Evolutionary conservation across 2,329 filamentous ascomycete species (phyloP).

Genomic region (Clarireedia paspali): DNA sequence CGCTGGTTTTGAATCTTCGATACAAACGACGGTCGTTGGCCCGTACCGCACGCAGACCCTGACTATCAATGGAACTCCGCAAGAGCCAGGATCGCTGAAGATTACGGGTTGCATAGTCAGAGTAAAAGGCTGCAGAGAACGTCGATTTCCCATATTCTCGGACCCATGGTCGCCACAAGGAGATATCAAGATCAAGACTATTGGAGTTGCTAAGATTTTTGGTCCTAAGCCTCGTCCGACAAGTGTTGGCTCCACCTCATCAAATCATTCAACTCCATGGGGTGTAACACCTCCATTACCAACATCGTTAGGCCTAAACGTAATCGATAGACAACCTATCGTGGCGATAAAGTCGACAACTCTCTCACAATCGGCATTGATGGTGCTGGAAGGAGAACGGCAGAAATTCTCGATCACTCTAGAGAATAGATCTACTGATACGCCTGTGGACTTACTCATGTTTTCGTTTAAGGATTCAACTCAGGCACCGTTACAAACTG

Average conservation of each 20-base stretch:
- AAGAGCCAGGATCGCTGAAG: slow-evolving; percentile 57
- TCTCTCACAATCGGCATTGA: slow-evolving; percentile 75
- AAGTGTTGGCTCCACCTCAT: slow-evolving; percentile 27
- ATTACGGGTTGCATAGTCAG: slow-evolving; percentile 74
- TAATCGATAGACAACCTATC: slow-evolving; percentile 73
- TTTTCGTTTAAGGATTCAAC: slow-evolving; percentile 90
- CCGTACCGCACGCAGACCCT: slow-evolving; percentile 79
- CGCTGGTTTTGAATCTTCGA: slow-evolving; percentile 58
- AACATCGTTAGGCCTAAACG: slow-evolving; percentile 54
- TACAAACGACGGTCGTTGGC: slow-evolving; percentile 61
- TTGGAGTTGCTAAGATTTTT: slow-evolving; percentile 49
- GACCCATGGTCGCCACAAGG: slow-evolving; percentile 65
- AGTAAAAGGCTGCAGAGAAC: slow-evolving; percentile 72
- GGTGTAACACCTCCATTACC: slow-evolving; percentile 30
- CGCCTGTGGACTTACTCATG: slow-evolving; percentile 73
- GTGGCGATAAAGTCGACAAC: slow-evolving; percentile 69
- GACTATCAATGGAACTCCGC: slow-evolving; percentile 61
- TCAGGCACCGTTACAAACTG: slow-evolving; percentile 66
- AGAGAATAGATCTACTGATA: slow-evolving; percentile 64
- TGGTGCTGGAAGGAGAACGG: slow-evolving; percentile 87
- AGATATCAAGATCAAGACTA: slow-evolving; percentile 68
- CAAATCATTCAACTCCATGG: slow-evolving; percentile 24
- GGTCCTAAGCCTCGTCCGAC: slow-evolving; percentile 26
- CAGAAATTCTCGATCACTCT: slow-evolving; percentile 71
- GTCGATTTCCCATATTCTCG: slow-evolving; percentile 76